These are phyloP conservation scores for Candida dubliniensis DNA, from an alignment of 1,139 yeast species.

Conservation along the genomic window DNA sequence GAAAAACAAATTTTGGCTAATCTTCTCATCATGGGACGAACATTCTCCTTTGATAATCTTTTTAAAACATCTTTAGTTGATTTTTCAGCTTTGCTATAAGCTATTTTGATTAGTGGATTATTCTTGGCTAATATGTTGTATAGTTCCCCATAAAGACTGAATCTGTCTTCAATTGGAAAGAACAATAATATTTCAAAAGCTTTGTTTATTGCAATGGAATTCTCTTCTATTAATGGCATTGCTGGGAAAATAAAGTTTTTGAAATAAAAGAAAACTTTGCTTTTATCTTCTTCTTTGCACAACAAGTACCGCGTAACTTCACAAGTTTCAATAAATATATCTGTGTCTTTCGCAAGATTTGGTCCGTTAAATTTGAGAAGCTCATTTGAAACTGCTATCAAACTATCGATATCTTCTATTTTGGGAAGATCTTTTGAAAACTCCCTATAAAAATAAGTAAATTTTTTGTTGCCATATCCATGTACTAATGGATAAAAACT, in stretches of 20 bases:
- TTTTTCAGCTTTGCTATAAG: slow-evolving; percentile 72
- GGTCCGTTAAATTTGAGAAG: slow-evolving; percentile 59
- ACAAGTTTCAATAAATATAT: slow-evolving; percentile 58
- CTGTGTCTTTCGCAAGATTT: slow-evolving; percentile 49
- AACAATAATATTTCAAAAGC: slow-evolving; percentile 54
- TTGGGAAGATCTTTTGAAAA: slow-evolving; percentile 49
- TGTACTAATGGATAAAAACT: slow-evolving; percentile 35
- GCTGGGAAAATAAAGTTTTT: slow-evolving; percentile 71
- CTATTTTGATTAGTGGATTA: slow-evolving; percentile 58
- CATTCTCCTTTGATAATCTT: slow-evolving; percentile 84
- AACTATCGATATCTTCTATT: slow-evolving; percentile 39
- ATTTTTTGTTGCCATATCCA: slow-evolving; percentile 30
- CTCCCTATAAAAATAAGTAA: slow-evolving; percentile 49
- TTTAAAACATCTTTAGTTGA: slow-evolving; percentile 80
- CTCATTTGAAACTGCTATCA: slow-evolving; percentile 48
- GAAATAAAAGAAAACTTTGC: slow-evolving; percentile 60
- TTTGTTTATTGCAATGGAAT: slow-evolving; percentile 63
- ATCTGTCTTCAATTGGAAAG: slow-evolving; percentile 66
- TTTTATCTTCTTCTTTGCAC: slow-evolving; percentile 20
- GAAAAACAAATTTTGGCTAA: slow-evolving; percentile 75
- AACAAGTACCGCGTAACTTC: slow-evolving; percentile 53
- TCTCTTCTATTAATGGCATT: slow-evolving; percentile 57
- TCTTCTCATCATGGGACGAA: slow-evolving; percentile 71
- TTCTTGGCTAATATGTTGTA: slow-evolving; percentile 56
- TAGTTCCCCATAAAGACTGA: slow-evolving; percentile 82